Conservation (phyloP, 129 eudicot genomes). For the sunflower (Helianthus annuus) region HanXRQr2.0-SUNRISE NC_035444.2:65700801-65701300, state of each 20-base stretch:
- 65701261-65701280: slow-evolving; percentile 44
- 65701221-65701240: slow-evolving; percentile 33
- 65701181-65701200: slow-evolving; percentile 26
- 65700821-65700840: slow-evolving; percentile 19
- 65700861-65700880: slow-evolving; percentile 41
- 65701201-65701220: slow-evolving; percentile 32
- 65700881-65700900: slow-evolving; percentile 27
- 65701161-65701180: slow-evolving; percentile 31
- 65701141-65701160: slow-evolving; percentile 29
- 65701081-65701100: slow-evolving; percentile 45
- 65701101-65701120: slow-evolving; percentile 45
- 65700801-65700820: slow-evolving; percentile 22
- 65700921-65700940: neutral
- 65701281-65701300: slow-evolving; percentile 45
- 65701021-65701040: slow-evolving; percentile 38
- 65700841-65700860: slow-evolving; percentile 28
- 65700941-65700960: neutral
- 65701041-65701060: slow-evolving; percentile 35
- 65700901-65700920: slow-evolving; percentile 10
- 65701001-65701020: slow-evolving; percentile 40
- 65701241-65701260: slow-evolving; percentile 34
- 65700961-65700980: slow-evolving; percentile 51
- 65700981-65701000: slow-evolving; percentile 34
- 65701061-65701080: slow-evolving; percentile 34
- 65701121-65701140: slow-evolving; percentile 25